Evolutionary conservation across 1,284 basidiomycete species (phyloP), one percentile per base, ranked within the genome.

Genomic region (Irpex sp.): DNA sequence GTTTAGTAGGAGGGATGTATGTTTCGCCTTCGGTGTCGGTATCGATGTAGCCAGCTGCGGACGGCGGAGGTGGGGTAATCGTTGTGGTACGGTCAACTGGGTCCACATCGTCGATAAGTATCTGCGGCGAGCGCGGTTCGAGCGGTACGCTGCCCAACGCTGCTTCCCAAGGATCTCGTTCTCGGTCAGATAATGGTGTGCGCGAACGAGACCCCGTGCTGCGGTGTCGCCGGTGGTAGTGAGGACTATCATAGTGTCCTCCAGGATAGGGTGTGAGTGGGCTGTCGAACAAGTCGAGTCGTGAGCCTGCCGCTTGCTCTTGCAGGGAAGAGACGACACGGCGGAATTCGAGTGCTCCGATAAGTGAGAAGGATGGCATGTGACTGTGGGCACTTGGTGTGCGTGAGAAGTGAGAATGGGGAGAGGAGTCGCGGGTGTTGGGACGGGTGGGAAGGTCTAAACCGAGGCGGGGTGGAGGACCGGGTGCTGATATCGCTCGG

Each of bases 311-410:
- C 0, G 88, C 85, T 66, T 90, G 81, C 57, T 81, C 79, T 61
- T 87, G 83, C 8, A 98, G 79, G 0, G 89, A 90, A 16, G 90
- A 82, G 14, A 98, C 90, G 14, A 97, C 91, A 63, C 95, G 89
- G 33, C 93, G 82, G 74, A 98, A 98, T 73, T 98, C 96, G 58
- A 98, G 84, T 0, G 96, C 95, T 8, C 95, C 93, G 3, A 97
- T 84, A 1, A 98, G 82, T 5, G 94, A 96, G 73, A 95, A 94
- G 1, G 89, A 91, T 1, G 90, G 90, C 75, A 92, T 82, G 62
- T 84, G 82, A 7, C 73, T 70, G 52, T 54, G 52, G 19, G 76
- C 64, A 37, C 75, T 75, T 7, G 78, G 69, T 5, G 56, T 58
- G 4, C 56, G 56, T 21, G 49, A 51, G 9, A 39, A 51, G 12